Percentiles rank a stretch among this genome's conserved stretches.
Evolutionary conservation across 345 rosid species (phyloP).

Genomic region (Bretschneidera sinensis): DNA sequence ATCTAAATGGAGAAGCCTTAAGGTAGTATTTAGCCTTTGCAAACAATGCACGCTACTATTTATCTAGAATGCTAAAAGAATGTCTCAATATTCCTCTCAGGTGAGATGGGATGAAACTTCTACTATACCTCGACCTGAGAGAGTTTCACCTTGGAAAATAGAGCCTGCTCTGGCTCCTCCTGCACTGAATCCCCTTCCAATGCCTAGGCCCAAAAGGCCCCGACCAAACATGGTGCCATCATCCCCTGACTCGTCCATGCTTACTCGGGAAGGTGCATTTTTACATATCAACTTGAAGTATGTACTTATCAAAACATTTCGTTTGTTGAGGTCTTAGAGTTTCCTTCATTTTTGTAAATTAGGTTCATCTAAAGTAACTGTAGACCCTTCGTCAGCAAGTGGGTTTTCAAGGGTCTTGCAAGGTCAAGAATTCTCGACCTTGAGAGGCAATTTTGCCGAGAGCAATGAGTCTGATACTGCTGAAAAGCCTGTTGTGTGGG

Average conservation of each 20-base stretch:
- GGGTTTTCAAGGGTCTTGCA: slow-evolving; percentile 72
- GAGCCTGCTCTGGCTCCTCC: slow-evolving; percentile 82
- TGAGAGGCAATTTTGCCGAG: slow-evolving; percentile 51
- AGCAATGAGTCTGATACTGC: slow-evolving; percentile 45
- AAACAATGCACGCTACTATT: slow-evolving; percentile 1
- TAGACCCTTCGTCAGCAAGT: slow-evolving; percentile 52
- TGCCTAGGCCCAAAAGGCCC: slow-evolving; percentile 58
- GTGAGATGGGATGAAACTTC: slow-evolving; percentile 89
- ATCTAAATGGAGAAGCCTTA: slow-evolving; percentile 82
- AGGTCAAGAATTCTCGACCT: slow-evolving; percentile 75
- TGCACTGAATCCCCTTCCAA: slow-evolving; percentile 56
- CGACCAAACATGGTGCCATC: slow-evolving; percentile 45
- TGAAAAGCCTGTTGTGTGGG: slow-evolving; percentile 58
- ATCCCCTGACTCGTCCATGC: slow-evolving; percentile 58
- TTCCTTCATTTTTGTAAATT: slow-evolving; percentile 5
- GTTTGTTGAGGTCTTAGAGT: background rate
- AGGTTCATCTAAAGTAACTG: slow-evolving; percentile 41
- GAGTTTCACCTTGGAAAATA: slow-evolving; percentile 88
- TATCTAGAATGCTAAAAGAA: slow-evolving; percentile 3
- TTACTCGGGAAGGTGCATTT: slow-evolving; percentile 59
- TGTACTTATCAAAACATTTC: background rate
- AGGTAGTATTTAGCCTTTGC: slow-evolving; percentile 35
- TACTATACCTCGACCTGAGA: slow-evolving; percentile 64
- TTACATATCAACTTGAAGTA: background rate
- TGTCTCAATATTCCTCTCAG: slow-evolving; percentile 28